Base-by-base conservation (phyloP, 1,284 basidiomycete genomes). In the Trichosporon coremiiforme region DNA sequence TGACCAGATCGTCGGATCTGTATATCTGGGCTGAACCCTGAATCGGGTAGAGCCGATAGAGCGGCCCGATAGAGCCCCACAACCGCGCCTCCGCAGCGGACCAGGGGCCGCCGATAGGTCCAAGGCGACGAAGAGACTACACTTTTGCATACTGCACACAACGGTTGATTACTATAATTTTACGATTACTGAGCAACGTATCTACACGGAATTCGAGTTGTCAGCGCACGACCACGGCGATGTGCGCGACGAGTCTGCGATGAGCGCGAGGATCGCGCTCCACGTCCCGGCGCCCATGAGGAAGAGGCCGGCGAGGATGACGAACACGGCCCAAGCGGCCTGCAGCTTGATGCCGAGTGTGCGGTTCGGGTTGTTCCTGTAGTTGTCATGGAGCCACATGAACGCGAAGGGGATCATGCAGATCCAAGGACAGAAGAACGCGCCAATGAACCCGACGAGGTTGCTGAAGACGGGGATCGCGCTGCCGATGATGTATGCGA, bases 331-430 rank as follows among this genome's bases (percentile, higher is more conserved):
- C 25, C 12, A 66, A 1, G 47, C 53, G 4, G 55, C 25, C 64
- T 62, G 31, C 17, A 69, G 8, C 7, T 25, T n/a, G 31, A 50
- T 62, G 35, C 55, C 36, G 22, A 65, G 12, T 1, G 50, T 36
- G 31, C 68, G 50, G 55, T 33, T 36, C 2, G 64, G 57, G 50
- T 66, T 55, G 70, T 47, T 45, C 15, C 15, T 15, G 41, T 45
- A 53, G 53, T 78, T 75, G 74, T 78, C 76, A 69, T 72, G 74
- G 17, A 76, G 68, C 76, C 76, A 80, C 77, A 80, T 78, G 69
- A 71, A 67, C 1, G 73, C 69, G 64, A 74, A 73, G 6, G 72
- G 68, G 1, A 31, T n/a, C 38, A 76, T 65, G 65, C 64, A 72
- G 25, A 70, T 45, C 35, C 66, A 47, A n/a, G 73, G 71, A 57